Evolutionary conservation across 805 yeast species (phyloP).

Genomic region (Hanseniaspora valbyensis): DNA sequence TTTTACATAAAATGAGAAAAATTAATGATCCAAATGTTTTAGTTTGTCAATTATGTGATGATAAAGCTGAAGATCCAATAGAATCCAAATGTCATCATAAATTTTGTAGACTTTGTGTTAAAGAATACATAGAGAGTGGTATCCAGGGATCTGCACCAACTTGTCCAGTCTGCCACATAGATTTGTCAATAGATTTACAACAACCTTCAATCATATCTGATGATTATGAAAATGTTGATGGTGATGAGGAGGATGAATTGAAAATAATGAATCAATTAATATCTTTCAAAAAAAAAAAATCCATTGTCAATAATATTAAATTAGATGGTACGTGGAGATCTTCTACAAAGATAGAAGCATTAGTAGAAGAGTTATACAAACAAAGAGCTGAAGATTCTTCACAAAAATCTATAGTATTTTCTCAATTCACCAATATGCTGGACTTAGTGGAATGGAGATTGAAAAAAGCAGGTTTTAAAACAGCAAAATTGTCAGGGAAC

Average conservation of each 20-base stretch:
- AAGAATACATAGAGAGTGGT: constrained; percentile 77
- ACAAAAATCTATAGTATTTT: constrained; percentile 89
- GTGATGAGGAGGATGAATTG: constrained; percentile 34
- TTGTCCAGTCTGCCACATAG: constrained; percentile 95
- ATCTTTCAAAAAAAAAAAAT: constrained; percentile 36
- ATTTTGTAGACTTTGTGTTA: constrained; percentile 85
- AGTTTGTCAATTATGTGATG: constrained; percentile 89
- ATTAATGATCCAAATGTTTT: constrained; percentile 30
- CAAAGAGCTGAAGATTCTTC: constrained; percentile 78
- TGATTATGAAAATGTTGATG: too few species aligned
- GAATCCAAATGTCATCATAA: constrained; percentile 88
- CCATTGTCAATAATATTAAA: constrained; percentile 78
- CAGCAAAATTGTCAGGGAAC: constrained; percentile 89
- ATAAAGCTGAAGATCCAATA: constrained; percentile 96
- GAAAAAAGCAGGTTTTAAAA: constrained; percentile 86
- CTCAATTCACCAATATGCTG: constrained; percentile 93
- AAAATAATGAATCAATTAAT: constrained; percentile 40
- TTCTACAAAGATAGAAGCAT: constrained; percentile 91
- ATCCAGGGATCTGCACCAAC: constrained; percentile 43
- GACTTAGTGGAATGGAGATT: constrained; percentile 94
- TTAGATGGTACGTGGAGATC: constrained; percentile 86
- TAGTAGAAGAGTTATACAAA: constrained; percentile 83
- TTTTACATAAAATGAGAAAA: constrained; percentile 54
- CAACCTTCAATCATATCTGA: constrained; percentile 84
- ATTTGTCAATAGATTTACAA: constrained; percentile 75